Percentiles rank a stretch among this genome's conserved stretches.
Evolutionary conservation across 306 rosid species (phyloP).

Genomic region (Oemleria cerasiformis): DNA sequence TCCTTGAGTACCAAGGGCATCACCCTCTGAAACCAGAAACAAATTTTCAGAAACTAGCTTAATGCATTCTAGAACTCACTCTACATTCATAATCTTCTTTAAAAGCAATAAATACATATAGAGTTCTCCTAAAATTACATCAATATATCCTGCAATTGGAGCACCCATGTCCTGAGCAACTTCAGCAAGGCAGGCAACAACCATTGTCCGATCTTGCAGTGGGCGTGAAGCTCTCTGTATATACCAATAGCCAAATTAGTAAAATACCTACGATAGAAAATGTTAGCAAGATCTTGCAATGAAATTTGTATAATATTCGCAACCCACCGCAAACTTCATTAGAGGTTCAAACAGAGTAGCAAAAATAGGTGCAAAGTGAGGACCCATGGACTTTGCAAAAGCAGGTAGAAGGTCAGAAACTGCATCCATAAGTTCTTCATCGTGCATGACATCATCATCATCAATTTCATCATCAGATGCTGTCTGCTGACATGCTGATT

Average conservation of each 20-base stretch:
- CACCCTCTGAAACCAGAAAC: constrained; percentile 53
- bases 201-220: constrained; percentile 94
- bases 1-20: constrained; percentile 92
- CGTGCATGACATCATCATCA: constrained; percentile 73
- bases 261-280: not conserved
- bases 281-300: constrained; percentile 12
- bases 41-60: constrained; percentile 29
- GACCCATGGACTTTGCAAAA: constrained; percentile 91
- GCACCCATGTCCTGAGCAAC: constrained; percentile 98
- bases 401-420: constrained; percentile 97
- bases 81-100: not conserved
- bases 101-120: not conserved
- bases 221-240: constrained; percentile 89
- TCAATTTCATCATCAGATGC: constrained; percentile 84
- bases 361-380: constrained; percentile 88
- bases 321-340: constrained; percentile 85
- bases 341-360: constrained; percentile 80
- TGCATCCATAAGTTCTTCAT: constrained; percentile 96
- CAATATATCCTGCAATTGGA: constrained; percentile 81
- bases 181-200: constrained; percentile 98
- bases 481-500: constrained; percentile 81
- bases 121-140: constrained; percentile 47
- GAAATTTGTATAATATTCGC: constrained; percentile 2
- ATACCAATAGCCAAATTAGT: constrained; percentile 30
- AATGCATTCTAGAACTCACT: constrained; percentile 1